These are phyloP conservation scores for Conringia planisiliqua DNA, from an alignment of 345 rosid species.

Conservation along the genomic window DNA sequence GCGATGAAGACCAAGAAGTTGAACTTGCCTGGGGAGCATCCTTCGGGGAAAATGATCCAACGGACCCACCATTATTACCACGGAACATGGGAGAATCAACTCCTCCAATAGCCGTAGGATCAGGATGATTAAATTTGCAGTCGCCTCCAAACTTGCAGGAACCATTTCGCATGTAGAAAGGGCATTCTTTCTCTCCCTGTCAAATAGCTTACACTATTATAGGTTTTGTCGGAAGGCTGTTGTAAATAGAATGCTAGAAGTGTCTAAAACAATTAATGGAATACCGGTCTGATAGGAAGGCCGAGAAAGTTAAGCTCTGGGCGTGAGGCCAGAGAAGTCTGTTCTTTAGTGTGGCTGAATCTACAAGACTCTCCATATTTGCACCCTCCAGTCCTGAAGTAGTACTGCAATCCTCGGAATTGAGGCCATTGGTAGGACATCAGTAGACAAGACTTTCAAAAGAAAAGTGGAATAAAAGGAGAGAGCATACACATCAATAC, in stretches of 20 bases:
- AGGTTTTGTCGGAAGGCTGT: constrained; percentile 3
- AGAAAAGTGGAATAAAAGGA: not conserved
- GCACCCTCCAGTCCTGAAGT: constrained; percentile 94
- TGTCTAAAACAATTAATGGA: not conserved
- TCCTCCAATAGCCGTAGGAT: constrained; percentile 61
- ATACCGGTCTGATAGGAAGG: constrained; percentile 85
- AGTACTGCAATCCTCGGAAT: constrained; percentile 63
- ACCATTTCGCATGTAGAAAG: constrained; percentile 93
- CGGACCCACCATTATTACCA: constrained; percentile 55
- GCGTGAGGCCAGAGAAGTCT: constrained; percentile 34
- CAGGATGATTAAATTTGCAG: constrained; percentile 97
- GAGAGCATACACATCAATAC: not conserved
- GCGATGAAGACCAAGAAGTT: constrained; percentile 73
- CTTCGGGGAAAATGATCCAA: constrained; percentile 42
- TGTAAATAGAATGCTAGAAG: constrained; percentile 3
- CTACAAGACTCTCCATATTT: constrained; percentile 91
- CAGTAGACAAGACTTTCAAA: not conserved
- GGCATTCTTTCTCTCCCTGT: constrained; percentile 94
- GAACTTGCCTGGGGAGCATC: constrained; percentile 49
- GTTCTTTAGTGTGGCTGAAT: constrained; percentile 66
- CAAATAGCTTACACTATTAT: constrained; percentile 25
- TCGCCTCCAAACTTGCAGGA: constrained; percentile 84
- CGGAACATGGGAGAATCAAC: constrained; percentile 51
- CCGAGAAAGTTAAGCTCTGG: constrained; percentile 85
- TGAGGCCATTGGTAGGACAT: constrained; percentile 3